These are phyloP conservation scores for Lycium barbarum DNA, from an alignment of 257 asterid species.

Conservation along the genomic window DNA sequence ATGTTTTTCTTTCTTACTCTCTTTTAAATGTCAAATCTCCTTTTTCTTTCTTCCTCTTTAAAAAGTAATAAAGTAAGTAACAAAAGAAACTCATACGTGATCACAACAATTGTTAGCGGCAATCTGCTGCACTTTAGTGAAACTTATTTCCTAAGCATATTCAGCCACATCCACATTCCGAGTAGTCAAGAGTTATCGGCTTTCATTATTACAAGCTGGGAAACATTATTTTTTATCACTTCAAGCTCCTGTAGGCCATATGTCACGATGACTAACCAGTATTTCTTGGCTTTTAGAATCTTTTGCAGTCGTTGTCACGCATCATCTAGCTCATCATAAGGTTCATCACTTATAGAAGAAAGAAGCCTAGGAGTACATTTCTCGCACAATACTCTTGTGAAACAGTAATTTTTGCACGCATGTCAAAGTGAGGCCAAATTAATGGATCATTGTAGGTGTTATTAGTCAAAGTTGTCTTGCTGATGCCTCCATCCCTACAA, in stretches of 20 bases:
- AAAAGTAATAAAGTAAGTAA: no score
- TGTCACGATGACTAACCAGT: conserved; percentile 31
- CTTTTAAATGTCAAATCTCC: not conserved
- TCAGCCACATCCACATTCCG: conserved; percentile 4
- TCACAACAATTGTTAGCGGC: not conserved
- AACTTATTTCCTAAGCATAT: not conserved
- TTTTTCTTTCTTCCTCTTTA: not conserved
- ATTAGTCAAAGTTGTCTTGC: no score
- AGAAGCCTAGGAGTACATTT: no score
- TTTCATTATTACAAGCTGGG: conserved; percentile 20
- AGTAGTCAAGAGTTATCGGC: conserved; percentile 27
- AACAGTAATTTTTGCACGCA: no score
- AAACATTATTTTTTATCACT: not conserved
- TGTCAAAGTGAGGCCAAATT: no score
- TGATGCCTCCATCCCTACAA: no score
- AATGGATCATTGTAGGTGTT: no score
- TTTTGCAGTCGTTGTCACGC: not conserved
- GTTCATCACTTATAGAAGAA: no score
- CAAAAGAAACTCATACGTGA: not conserved
- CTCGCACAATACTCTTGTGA: no score
- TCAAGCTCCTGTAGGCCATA: conserved; percentile 25
- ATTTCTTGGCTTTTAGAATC: not conserved
- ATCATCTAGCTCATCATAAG: not conserved
- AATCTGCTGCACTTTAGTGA: conserved; percentile 27
- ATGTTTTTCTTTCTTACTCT: not conserved